These are phyloP conservation scores for Psilocybe subaeruginosa DNA, from an alignment of 768 basidiomycete species.

Conservation along the genomic window DNA sequence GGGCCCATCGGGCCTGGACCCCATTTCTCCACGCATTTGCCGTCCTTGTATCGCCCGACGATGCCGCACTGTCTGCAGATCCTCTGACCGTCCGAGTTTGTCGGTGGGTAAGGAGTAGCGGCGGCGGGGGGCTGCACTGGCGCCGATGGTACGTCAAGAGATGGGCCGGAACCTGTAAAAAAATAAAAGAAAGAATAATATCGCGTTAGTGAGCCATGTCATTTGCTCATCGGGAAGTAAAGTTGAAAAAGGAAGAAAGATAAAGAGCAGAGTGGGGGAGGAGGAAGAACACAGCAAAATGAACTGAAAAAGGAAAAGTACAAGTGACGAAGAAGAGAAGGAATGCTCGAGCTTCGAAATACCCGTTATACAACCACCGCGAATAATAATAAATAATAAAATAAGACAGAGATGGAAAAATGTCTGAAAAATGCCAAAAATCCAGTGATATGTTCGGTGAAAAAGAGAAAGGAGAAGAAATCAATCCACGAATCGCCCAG, in stretches of 20 bases:
- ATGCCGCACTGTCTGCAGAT: slow-evolving; percentile 79
- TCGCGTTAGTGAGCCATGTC: neutral
- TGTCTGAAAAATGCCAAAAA: too few species aligned
- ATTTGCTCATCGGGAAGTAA: neutral
- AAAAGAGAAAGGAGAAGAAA: too few species aligned
- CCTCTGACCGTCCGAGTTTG: slow-evolving; percentile 68
- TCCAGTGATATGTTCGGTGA: too few species aligned
- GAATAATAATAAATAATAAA: neutral
- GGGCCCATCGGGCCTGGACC: slow-evolving; percentile 84
- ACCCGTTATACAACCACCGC: neutral
- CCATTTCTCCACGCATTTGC: slow-evolving; percentile 89
- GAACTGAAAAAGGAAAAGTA: slow-evolving; percentile 6
- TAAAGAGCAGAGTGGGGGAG: neutral
- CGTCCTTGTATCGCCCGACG: slow-evolving; percentile 79
- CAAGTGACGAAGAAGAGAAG: neutral
- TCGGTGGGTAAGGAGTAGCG: slow-evolving; percentile 38
- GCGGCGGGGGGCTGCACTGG: slow-evolving; percentile 16
- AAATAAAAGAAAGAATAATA: neutral
- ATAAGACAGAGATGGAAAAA: neutral
- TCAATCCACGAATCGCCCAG: too few species aligned
- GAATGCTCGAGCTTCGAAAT: neutral
- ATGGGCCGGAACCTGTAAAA: slow-evolving; percentile 2
- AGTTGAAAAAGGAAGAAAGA: neutral
- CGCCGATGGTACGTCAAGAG: slow-evolving; percentile 14
- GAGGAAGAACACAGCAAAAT: neutral